These are phyloP conservation scores for Coprinopsis strossmayeri DNA, from an alignment of 768 basidiomycete species.

Conservation along the genomic window DNA sequence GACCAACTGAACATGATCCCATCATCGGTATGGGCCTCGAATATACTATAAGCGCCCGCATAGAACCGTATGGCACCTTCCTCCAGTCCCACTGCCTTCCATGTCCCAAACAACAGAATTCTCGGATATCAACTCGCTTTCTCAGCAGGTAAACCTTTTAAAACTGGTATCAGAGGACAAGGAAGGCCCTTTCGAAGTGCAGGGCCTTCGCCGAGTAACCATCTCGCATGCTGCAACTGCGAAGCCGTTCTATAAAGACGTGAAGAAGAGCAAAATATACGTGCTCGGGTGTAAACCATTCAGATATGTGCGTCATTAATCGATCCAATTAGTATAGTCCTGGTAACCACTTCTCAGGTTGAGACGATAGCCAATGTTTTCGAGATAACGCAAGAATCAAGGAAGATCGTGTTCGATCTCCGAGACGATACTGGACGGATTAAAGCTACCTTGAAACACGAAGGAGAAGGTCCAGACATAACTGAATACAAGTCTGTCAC, in stretches of 20 bases:
- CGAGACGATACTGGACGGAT: conserved; percentile 13
- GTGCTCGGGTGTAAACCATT: neutral
- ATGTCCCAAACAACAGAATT: neutral
- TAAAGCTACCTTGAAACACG: conserved; percentile 3
- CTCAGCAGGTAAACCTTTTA: neutral
- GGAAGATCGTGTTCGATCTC: conserved; percentile 5
- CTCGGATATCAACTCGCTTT: neutral
- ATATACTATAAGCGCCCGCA: too few species aligned
- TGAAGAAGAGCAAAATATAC: neutral
- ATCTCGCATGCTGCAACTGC: neutral
- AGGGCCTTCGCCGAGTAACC: neutral
- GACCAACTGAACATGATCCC: too few species aligned
- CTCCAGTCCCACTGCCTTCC: too few species aligned
- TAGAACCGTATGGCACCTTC: too few species aligned
- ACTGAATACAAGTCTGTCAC: conserved; percentile 2
- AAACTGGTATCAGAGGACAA: neutral
- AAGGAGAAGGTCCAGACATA: neutral
- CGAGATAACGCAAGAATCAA: neutral
- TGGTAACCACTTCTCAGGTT: neutral
- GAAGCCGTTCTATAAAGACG: neutral
- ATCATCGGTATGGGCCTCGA: too few species aligned
- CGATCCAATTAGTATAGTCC: neutral
- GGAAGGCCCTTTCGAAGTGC: neutral
- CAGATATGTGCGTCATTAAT: neutral
- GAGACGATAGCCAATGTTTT: neutral